phyloP scores from a whole-genome alignment of 225 moss, liverwort and hornwort genomes.

The Thuidium tamariscinum region DNA sequence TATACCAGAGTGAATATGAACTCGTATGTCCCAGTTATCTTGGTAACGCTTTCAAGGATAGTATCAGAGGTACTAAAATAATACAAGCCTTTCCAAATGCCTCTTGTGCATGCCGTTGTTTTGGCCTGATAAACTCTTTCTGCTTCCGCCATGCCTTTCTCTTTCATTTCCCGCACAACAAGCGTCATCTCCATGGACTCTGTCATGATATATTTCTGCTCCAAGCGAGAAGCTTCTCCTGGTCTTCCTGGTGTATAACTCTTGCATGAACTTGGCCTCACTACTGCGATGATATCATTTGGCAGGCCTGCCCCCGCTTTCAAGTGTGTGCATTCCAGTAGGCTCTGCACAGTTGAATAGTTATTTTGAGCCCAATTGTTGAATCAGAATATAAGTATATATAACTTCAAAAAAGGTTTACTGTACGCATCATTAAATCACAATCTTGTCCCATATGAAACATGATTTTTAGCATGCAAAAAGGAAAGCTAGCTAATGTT shows the following conservation, averaged over 20 bases:
- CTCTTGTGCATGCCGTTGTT: not conserved
- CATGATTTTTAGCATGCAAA: not conserved
- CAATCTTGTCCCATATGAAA: not conserved
- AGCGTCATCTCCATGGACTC: conserved; percentile 24
- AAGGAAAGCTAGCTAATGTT: not conserved
- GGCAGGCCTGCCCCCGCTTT: conserved; percentile 13
- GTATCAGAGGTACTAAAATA: conserved; percentile 3
- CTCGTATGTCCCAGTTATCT: conserved; percentile 9
- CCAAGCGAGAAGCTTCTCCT: not conserved
- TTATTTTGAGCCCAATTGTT: not conserved
- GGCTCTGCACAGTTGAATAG: not conserved
- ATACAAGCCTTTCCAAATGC: conserved; percentile 23
- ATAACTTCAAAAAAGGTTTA: not conserved
- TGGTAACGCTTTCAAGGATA: not conserved
- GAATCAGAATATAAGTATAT: not conserved
- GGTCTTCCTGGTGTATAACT: not conserved
- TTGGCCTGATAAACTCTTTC: not conserved
- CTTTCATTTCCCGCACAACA: not conserved
- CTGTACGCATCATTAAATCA: not conserved
- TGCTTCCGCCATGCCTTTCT: not conserved
- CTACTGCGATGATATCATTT: conserved; percentile 18
- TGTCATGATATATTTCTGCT: conserved; percentile 8
- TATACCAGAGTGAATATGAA: conserved; percentile 19
- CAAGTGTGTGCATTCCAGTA: not conserved
- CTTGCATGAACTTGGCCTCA: conserved; percentile 4